A percentile compares a stretch with the other conserved stretches of the same genome.
phyloP scores from a whole-genome alignment of 345 rosid genomes.

The Erysimum cheiranthoides region DNA sequence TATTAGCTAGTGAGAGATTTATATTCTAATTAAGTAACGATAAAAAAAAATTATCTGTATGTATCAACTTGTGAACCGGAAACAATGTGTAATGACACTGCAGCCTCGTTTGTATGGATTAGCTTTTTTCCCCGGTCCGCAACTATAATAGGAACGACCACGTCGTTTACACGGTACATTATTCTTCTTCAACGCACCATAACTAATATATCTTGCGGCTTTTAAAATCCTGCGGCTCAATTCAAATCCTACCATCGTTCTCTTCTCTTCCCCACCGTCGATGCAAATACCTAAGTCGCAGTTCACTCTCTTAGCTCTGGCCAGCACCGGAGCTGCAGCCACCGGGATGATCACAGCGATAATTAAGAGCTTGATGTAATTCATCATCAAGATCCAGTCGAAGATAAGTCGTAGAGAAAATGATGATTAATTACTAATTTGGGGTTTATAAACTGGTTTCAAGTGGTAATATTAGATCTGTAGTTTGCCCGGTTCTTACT shows the following conservation, averaged over 20 bases:
- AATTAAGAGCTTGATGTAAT: constrained; percentile 28
- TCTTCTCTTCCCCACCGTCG: constrained; percentile 17
- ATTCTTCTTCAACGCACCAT: constrained; percentile 42
- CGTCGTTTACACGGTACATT: constrained; percentile 48
- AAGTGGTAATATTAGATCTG: not conserved
- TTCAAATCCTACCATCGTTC: constrained; percentile 4
- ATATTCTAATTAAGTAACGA: not conserved
- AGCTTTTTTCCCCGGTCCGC: constrained; percentile 34
- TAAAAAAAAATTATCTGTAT: not conserved
- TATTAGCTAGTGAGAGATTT: not conserved
- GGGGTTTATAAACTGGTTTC: constrained; percentile 8
- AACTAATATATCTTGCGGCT: constrained; percentile 50
- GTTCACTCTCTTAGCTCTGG: constrained; percentile 1
- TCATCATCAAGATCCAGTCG: constrained; percentile 6
- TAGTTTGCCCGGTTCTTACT: constrained; percentile 35
- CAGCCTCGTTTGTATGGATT: constrained; percentile 58
- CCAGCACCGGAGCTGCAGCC: constrained; percentile 14
- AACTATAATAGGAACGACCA: constrained; percentile 54
- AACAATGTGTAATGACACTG: constrained; percentile 48
- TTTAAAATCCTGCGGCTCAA: constrained; percentile 25
- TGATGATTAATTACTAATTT: not conserved
- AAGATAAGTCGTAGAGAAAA: constrained; percentile 2
- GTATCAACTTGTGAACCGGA: constrained; percentile 27
- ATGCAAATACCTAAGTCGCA: constrained; percentile 18
- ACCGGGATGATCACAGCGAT: constrained; percentile 8